Conservation (phyloP, 1,284 basidiomycete species). For the Cryptococcus sp. region DNA sequence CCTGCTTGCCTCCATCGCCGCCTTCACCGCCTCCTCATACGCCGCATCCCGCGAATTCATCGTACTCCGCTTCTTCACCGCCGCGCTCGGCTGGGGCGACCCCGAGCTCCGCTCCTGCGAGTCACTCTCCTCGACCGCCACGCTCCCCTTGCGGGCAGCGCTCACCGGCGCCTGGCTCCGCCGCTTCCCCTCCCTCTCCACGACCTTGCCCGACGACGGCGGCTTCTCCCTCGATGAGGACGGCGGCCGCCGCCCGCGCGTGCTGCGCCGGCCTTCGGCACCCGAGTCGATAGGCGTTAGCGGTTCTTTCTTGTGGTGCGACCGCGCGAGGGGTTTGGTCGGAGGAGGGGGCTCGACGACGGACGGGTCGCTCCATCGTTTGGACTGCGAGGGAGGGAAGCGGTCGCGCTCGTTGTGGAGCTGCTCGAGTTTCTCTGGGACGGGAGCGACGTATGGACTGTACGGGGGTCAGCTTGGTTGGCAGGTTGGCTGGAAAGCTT, state of each 20-base stretch:
- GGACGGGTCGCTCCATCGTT: slow-evolving; percentile 39
- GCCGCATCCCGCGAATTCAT: slow-evolving; percentile 97
- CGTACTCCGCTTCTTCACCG: slow-evolving; percentile 78
- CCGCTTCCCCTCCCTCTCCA: slow-evolving; percentile 9
- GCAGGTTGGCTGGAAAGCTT: slow-evolving; percentile 6
- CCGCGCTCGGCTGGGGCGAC: slow-evolving; percentile 16
- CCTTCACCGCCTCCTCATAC: slow-evolving; percentile 74
- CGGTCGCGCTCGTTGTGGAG: slow-evolving; percentile 34
- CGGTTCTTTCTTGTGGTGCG: slow-evolving; percentile 34
- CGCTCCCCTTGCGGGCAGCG: background rate
- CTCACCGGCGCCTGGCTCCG: slow-evolving; percentile 15
- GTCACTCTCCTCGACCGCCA: too few relatives aligned
- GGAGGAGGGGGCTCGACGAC: slow-evolving; percentile 12
- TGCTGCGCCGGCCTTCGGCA: slow-evolving; percentile 10
- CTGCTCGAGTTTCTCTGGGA: slow-evolving; percentile 38
- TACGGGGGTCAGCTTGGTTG: slow-evolving; percentile 9
- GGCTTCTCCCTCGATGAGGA: slow-evolving; percentile 12
- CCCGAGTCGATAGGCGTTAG: slow-evolving; percentile 10
- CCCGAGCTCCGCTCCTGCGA: slow-evolving; percentile 14
- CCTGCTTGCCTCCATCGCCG: slow-evolving; percentile 55
- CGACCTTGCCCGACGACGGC: background rate
- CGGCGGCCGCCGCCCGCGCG: slow-evolving; percentile 7
- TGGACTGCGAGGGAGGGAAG: slow-evolving; percentile 47
- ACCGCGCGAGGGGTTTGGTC: slow-evolving; percentile 26
- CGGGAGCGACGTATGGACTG: slow-evolving; percentile 39